Conservation (phyloP, 371 early-diverging fungal genomes). For the Mortierella sp. region DNA sequence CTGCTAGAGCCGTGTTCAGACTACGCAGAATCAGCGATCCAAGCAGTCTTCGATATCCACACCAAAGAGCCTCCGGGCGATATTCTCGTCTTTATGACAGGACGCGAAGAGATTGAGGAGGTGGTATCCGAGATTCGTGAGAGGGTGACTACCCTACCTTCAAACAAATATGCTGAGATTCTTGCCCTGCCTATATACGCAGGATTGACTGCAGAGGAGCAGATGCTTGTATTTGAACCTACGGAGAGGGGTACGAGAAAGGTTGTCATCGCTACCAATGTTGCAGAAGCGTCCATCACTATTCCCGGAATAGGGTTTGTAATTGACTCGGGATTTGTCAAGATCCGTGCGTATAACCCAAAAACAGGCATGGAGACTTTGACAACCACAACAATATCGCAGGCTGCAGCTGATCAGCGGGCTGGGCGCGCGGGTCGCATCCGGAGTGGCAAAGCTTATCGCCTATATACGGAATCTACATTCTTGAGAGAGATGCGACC, state of each 20-base stretch:
- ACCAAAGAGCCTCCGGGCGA: constrained; percentile 79
- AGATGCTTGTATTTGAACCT: constrained; percentile 93
- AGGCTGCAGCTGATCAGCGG: constrained; percentile 97
- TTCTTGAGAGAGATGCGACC: constrained; percentile 80
- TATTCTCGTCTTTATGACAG: constrained; percentile 92
- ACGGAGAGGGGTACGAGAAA: constrained; percentile 88
- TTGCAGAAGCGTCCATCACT: constrained; percentile 98
- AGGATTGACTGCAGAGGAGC: constrained; percentile 89
- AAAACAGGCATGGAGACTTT: constrained; percentile 87
- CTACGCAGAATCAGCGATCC: constrained; percentile 79
- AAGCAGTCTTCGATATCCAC: constrained; percentile 86
- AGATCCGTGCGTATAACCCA: constrained; percentile 87
- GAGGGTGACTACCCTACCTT: constrained; percentile 60
- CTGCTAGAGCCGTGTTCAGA: constrained; percentile 74
- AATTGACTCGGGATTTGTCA: constrained; percentile 93
- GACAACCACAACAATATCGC: constrained; percentile 81
- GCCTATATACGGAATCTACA: constrained; percentile 91
- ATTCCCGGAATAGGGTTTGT: constrained; percentile 95
- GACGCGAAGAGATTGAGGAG: constrained; percentile 89
- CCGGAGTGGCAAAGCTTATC: constrained; percentile 93
- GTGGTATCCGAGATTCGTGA: constrained; percentile 63
- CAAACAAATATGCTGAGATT: constrained; percentile 69
- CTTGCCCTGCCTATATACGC: constrained; percentile 88
- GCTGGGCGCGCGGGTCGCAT: constrained; percentile 97
- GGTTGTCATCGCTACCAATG: constrained; percentile 98